Conservation (phyloP, 1,139 yeast species). For the Taiozyma onychis region DNA sequence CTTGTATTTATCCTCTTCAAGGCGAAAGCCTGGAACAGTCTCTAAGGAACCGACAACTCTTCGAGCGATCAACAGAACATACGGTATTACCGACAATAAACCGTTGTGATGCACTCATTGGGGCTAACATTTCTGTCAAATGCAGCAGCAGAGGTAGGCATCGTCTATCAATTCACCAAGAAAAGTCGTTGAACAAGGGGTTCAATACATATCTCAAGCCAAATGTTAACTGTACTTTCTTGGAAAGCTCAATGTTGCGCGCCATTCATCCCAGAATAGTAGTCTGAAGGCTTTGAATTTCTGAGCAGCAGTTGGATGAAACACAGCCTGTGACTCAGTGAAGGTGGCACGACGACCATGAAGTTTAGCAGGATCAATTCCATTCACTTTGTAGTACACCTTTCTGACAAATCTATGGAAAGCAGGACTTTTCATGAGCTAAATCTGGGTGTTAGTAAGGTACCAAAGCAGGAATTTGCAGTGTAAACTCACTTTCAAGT, state of each 20-base stretch:
- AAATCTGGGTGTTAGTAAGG: not conserved
- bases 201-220: too few relatives aligned
- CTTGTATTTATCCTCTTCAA: too few relatives aligned
- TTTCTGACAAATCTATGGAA: conserved; percentile 67
- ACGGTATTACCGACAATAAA: too few relatives aligned
- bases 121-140: too few relatives aligned
- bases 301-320: conserved; percentile 47
- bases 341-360: conserved; percentile 26
- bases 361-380: conserved; percentile 33
- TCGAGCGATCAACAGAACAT: too few relatives aligned
- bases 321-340: conserved; percentile 24
- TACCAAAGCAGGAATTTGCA: not conserved
- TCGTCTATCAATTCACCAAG: too few relatives aligned
- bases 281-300: conserved; percentile 56
- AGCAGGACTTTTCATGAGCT: conserved; percentile 53
- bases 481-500: conserved; percentile 23
- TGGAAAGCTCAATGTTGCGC: conserved; percentile 43
- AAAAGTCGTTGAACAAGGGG: too few relatives aligned
- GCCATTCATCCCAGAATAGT: conserved; percentile 62
- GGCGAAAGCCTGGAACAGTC: too few relatives aligned
- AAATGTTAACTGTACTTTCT: conserved; percentile 16
- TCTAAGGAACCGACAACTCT: too few relatives aligned
- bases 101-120: too few relatives aligned
- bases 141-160: too few relatives aligned
- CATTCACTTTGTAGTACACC: conserved; percentile 61